Conservation (phyloP, 2,329 filamentous ascomycete genomes). For the Sclerotinia spermophila region DNA sequence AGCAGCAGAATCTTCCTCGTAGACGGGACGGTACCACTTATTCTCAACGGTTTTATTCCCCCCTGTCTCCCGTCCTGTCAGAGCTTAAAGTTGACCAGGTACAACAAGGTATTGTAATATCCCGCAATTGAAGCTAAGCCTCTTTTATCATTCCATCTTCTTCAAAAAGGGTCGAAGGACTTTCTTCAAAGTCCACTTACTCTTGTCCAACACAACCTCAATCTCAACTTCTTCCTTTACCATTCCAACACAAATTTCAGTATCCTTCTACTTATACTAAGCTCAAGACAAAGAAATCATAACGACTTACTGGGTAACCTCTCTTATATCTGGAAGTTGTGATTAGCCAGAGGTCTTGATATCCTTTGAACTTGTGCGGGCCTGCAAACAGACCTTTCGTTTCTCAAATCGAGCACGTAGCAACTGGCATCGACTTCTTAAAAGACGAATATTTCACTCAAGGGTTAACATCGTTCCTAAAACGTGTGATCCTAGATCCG, state of each 20-base stretch:
- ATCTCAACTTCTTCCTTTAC: background rate
- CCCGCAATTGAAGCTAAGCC: background rate
- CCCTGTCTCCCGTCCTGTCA: background rate
- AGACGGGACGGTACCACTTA: background rate
- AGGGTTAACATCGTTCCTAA: background rate
- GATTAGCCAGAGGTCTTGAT: background rate
- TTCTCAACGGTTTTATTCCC: background rate
- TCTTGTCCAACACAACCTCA: constrained; percentile 1
- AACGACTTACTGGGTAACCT: background rate
- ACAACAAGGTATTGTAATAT: background rate
- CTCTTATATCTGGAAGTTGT: background rate
- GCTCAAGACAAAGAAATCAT: background rate
- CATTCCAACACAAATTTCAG: background rate
- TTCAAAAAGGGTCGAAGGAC: background rate
- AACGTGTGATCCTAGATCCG: background rate
- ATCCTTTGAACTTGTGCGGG: background rate
- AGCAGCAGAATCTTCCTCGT: background rate
- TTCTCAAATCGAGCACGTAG: background rate
- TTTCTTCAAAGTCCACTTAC: background rate
- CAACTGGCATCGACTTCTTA: background rate
- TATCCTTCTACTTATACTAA: background rate
- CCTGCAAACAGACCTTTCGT: background rate
- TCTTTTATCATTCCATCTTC: background rate
- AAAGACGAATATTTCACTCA: background rate
- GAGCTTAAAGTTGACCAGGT: background rate